Evolutionary conservation across 176 grass and related monocot genomes (phyloP), one percentile per base, ranked within the genome.

Genomic region (Oryza coarctata): DNA sequence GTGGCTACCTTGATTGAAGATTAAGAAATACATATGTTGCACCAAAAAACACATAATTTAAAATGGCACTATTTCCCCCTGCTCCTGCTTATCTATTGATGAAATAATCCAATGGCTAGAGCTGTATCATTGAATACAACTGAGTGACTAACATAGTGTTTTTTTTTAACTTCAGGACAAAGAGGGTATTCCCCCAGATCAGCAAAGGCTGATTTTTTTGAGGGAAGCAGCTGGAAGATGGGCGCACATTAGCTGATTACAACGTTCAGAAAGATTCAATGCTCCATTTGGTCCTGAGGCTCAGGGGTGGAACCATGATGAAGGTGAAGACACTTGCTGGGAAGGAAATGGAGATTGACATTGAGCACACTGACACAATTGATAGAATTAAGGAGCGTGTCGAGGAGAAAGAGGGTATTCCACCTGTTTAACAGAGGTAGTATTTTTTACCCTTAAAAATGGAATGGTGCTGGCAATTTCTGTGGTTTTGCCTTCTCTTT

Each of bases 201-300:
- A 94, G 87, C 91, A 88, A 77, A 91, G 94, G 52, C 82, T 94
- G 58, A 92, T 94, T 71, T 94, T 94, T 94, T 82, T 87, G 89
- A 60, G 94, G 94, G 65, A 97, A 97, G 82, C 94, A 94, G 43
- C 39, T 97, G 47, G 94, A 94, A 83, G 91, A 97, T 84, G 89
- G 85, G 18, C 70, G 89, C 14, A 94, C 91, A 66, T 84, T 97
- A 74, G 89, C 91, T 67, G 91, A 97, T 64, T 97, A 92, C 89
- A 97, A 90, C 89, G 94, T 97, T 66, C 94, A 97, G 77, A 94
- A 97, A 78, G 94, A 97, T 75, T 94, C 91, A 15, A 97, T 88
- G 0, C 84, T 93, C 34, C 85, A 92, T 73, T 77, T 94, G 80
- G 94, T 97, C 35, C 78, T 97, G 80, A 91, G 94, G 79, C 89